Base-by-base conservation (phyloP, 2,329 filamentous ascomycete genomes). In the Trematosphaeria pertusa region DNA sequence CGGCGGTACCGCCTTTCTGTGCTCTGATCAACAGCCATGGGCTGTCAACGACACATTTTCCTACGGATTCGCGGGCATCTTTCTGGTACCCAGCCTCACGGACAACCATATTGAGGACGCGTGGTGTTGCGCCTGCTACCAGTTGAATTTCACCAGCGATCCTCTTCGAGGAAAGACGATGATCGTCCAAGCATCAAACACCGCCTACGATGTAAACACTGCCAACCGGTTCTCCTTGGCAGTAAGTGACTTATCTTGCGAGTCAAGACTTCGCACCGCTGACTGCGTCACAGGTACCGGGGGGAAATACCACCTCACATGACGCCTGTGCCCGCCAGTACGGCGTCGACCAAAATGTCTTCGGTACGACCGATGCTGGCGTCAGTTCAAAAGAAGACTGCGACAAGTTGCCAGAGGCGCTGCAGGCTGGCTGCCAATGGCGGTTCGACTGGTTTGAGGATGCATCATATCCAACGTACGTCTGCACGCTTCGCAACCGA, bases 121-220 rank as follows among this genome's bases (percentile, higher is more conserved):
- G n/a, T 86, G 83, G 81, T 88, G 86, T 73, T 88, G 86, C 64
- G 80, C 78, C 38, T 87, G 84, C 69, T 87, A 86, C 61, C 76
- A 81, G 68, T 70, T 86, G 44, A 82, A 81, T 10, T 84, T 86
- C 61, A 84, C 81, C 9, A 78, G 75, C 32, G 79, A 79, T 4
- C 69, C 78, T 5, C 76, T 82, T 15, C 69, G 73, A 19, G 83
- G 83, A 43, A 86, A 87, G 73, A 81, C 76, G 48, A 83, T 87
- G 80, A 74, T 87, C 42, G 78, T 87, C 12, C 84, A 87, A 62
- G 80, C 81, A 7, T 85, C 81, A 24, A 87, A 86, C 66, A 87
- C 83, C 2, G 84, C 67, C 22, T 72, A 69, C 56, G 69, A 72
- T 48, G 37, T 72, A 6, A 67, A 48, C 8, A 64, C 59, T 7